These are phyloP conservation scores for Gastrolobium villosum DNA, from an alignment of 306 rosid genomes.

Conservation along the genomic window DNA sequence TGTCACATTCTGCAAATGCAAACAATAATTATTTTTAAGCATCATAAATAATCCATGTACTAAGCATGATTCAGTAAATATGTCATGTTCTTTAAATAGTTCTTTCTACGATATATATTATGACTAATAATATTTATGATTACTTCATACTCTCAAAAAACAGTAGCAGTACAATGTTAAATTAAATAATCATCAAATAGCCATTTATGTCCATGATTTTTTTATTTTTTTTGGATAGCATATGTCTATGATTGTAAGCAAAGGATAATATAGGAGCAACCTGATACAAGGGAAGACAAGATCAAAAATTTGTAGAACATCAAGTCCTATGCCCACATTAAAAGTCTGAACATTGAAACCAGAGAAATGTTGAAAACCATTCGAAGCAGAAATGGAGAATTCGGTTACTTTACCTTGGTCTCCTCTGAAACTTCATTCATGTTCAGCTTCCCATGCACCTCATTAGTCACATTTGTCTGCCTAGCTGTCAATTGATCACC, in stretches of 20 bases:
- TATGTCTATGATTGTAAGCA: background rate
- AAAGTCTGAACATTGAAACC: slow-evolving; percentile 24
- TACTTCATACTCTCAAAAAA: background rate
- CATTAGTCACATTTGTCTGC: slow-evolving; percentile 43
- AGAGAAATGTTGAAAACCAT: slow-evolving; percentile 40
- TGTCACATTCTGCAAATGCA: background rate
- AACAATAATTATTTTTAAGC: background rate
- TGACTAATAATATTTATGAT: background rate
- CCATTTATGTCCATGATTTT: background rate
- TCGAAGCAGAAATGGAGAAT: slow-evolving; percentile 8
- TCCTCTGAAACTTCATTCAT: slow-evolving; percentile 62
- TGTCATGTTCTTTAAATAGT: background rate
- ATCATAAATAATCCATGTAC: background rate
- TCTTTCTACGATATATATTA: background rate
- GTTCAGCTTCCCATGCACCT: slow-evolving; percentile 52
- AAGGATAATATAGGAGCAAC: background rate
- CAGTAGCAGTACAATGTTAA: background rate
- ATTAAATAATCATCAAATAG: background rate
- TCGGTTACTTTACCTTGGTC: slow-evolving; percentile 53
- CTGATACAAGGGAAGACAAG: background rate
- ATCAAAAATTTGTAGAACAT: slow-evolving; percentile 3
- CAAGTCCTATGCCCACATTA: background rate
- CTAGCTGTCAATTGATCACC: slow-evolving; percentile 45
- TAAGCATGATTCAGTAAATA: slow-evolving; percentile 2
- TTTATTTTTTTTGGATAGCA: background rate